Conservation (phyloP, 345 rosid genomes). For the Tarenaya hassleriana region DNA sequence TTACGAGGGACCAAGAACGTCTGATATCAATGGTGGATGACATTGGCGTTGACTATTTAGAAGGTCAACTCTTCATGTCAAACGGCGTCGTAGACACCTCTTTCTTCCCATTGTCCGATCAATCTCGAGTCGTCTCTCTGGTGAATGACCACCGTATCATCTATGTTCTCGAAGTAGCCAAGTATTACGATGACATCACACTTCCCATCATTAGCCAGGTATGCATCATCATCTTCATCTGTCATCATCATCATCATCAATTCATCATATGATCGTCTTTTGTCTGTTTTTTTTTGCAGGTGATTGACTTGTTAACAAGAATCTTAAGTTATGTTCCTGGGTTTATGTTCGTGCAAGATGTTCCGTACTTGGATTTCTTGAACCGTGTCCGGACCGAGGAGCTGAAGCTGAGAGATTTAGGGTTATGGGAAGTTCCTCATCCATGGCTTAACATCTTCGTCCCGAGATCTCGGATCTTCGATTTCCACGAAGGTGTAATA, state of each 20-base stretch:
- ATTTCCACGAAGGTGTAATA: slow-evolving; percentile 66
- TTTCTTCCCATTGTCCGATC: slow-evolving; percentile 49
- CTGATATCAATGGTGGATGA: slow-evolving; percentile 48
- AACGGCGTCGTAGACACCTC: slow-evolving; percentile 55
- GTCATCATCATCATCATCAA: background rate
- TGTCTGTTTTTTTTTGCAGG: slow-evolving; percentile 24
- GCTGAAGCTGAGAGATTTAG: slow-evolving; percentile 48
- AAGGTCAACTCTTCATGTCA: slow-evolving; percentile 58
- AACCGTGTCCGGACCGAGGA: slow-evolving; percentile 73
- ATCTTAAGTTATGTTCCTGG: slow-evolving; percentile 30
- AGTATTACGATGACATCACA: slow-evolving; percentile 44
- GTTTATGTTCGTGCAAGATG: slow-evolving; percentile 38
- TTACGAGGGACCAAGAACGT: slow-evolving; percentile 57
- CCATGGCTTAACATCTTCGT: slow-evolving; percentile 90
- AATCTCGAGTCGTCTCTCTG: slow-evolving; percentile 46
- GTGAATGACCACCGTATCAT: slow-evolving; percentile 46
- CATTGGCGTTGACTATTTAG: slow-evolving; percentile 47
- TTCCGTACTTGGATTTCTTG: slow-evolving; percentile 49
- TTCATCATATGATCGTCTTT: background rate
- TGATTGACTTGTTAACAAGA: slow-evolving; percentile 27
- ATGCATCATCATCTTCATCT: slow-evolving; percentile 12
- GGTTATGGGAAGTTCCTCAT: slow-evolving; percentile 94
- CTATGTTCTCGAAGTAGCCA: slow-evolving; percentile 70
- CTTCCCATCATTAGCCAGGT: slow-evolving; percentile 40
- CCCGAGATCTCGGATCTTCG: slow-evolving; percentile 56